Conservation (phyloP, 2,329 filamentous ascomycete species). For the Coniochaeta prunicola region DNA sequence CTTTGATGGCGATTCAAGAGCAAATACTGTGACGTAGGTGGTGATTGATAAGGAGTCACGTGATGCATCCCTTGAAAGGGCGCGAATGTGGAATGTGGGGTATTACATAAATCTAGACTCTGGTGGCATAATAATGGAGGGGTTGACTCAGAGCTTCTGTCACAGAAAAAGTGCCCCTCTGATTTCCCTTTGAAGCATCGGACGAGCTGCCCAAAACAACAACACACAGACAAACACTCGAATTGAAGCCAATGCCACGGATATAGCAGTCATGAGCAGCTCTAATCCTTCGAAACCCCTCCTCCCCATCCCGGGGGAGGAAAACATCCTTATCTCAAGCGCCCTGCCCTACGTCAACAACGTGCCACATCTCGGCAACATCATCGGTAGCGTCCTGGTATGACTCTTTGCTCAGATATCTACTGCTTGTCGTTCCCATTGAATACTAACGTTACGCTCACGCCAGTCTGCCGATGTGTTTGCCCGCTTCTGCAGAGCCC, state of each 20-base stretch:
- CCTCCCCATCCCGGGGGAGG: slow-evolving; percentile 64
- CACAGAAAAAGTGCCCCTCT: not conserved
- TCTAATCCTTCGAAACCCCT: slow-evolving; percentile 29
- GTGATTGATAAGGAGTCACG: not conserved
- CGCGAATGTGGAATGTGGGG: not conserved
- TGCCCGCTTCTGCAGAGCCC: slow-evolving; percentile 71
- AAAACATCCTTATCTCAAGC: slow-evolving; percentile 84
- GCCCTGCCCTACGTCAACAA: slow-evolving; percentile 82
- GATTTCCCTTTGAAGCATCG: not conserved
- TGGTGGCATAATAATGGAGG: not conserved
- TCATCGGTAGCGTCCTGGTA: slow-evolving; percentile 72
- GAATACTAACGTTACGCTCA: not conserved
- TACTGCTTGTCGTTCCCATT: not conserved
- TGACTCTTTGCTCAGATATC: not conserved
- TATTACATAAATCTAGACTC: not conserved
- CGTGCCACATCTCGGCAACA: slow-evolving; percentile 80
- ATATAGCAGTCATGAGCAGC: not conserved
- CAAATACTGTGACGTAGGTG: no score
- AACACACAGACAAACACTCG: not conserved
- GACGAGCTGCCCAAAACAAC: not conserved
- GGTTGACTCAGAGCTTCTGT: not conserved
- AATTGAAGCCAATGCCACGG: not conserved
- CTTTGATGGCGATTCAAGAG: no score
- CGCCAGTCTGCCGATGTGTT: slow-evolving; percentile 71
- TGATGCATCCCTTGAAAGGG: not conserved